Percentiles rank a stretch among this genome's conserved stretches.
Evolutionary conservation across 306 rosid genomes (phyloP).

Genomic region (Citrullus amarus): DNA sequence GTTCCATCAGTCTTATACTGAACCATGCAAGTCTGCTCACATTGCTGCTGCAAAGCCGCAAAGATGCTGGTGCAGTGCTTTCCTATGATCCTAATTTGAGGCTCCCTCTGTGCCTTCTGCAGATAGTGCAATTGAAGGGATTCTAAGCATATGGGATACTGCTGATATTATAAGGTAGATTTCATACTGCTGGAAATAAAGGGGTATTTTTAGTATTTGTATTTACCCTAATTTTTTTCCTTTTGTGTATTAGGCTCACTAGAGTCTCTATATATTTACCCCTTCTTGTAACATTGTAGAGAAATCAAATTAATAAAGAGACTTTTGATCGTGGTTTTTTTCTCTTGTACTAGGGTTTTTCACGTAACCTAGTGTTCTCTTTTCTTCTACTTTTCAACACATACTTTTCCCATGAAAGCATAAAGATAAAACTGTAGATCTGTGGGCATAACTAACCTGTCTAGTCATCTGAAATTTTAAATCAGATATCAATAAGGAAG

Average conservation of each 20-base stretch:
- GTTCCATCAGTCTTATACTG: conserved; percentile 94
- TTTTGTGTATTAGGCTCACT: too few relatives aligned
- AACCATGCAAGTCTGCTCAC: conserved; percentile 94
- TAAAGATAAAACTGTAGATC: background rate
- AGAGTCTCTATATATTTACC: too few relatives aligned
- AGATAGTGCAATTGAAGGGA: conserved; percentile 85
- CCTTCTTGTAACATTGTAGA: too few relatives aligned
- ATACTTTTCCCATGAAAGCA: background rate
- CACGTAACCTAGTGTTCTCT: too few relatives aligned
- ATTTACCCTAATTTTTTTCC: too few relatives aligned
- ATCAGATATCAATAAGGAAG: background rate
- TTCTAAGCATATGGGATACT: conserved; percentile 76
- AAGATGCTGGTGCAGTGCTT: conserved; percentile 71
- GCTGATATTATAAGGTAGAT: conserved; percentile 90
- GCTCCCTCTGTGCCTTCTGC: conserved; percentile 94
- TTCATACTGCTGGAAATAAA: background rate
- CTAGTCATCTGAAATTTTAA: background rate
- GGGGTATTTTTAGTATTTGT: too few relatives aligned
- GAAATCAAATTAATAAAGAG: too few relatives aligned
- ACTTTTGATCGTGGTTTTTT: too few relatives aligned
- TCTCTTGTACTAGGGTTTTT: too few relatives aligned
- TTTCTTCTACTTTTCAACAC: too few relatives aligned
- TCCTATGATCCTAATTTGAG: conserved; percentile 95
- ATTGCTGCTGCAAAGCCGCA: conserved; percentile 87
- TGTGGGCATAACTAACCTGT: background rate